Percentiles rank a stretch among this genome's conserved stretches.
phyloP scores from a whole-genome alignment of 1,284 basidiomycete species.

The Ganoderma boninense region DNA sequence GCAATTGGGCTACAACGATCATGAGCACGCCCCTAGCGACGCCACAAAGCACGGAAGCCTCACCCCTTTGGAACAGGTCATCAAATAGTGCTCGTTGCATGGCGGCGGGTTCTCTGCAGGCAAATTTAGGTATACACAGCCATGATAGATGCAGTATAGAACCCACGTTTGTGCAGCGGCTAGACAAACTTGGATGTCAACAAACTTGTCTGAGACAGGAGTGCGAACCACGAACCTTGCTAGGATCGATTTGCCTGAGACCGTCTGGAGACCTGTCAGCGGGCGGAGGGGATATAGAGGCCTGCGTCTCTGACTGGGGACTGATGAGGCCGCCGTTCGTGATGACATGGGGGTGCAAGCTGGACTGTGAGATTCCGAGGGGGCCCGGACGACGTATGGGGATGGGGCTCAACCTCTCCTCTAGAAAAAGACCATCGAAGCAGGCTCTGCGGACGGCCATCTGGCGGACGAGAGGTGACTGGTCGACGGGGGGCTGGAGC shows the following conservation, averaged over 20 bases:
- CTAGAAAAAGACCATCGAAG: constrained; percentile 71
- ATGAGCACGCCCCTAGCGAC: not conserved
- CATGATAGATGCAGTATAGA: not conserved
- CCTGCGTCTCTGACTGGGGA: constrained; percentile 43
- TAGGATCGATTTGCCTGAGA: constrained; percentile 40
- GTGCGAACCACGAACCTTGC: constrained; percentile 38
- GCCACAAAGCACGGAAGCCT: constrained; percentile 33
- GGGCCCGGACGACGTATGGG: constrained; percentile 50
- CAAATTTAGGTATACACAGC: constrained; percentile 1
- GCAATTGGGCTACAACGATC: constrained; percentile 61
- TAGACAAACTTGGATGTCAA: constrained; percentile 22
- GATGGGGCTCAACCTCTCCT: constrained; percentile 50
- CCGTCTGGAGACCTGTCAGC: constrained; percentile 23
- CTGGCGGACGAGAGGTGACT: constrained; percentile 55
- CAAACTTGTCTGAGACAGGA: not conserved
- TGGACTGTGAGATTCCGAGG: constrained; percentile 29
- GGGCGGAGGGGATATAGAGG: constrained; percentile 31
- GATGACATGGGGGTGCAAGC: constrained; percentile 33
- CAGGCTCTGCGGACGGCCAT: constrained; percentile 62
- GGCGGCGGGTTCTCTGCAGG: constrained; percentile 73
- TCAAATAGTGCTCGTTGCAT: constrained; percentile 83
- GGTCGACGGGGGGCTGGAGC: constrained; percentile 57
- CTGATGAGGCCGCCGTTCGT: constrained; percentile 44
- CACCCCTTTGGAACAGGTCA: constrained; percentile 82
- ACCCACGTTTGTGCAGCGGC: constrained; percentile 50